These are phyloP conservation scores for Leccinum rimulosum DNA, from an alignment of 768 basidiomycete species.

Conservation along the genomic window DNA sequence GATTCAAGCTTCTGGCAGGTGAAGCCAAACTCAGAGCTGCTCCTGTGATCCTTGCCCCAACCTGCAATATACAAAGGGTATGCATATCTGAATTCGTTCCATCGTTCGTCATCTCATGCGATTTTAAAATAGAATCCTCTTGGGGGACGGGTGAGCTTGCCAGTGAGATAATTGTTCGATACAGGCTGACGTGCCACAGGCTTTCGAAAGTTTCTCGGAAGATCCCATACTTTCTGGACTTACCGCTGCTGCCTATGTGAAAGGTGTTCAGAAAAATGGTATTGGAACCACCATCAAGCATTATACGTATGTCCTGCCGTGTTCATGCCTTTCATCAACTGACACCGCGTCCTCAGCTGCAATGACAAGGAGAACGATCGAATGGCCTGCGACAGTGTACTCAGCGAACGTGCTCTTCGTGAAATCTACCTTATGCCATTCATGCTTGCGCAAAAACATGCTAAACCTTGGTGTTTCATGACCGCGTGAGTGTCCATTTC, in stretches of 20 bases:
- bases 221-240: slow-evolving; percentile 73
- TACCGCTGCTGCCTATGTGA: slow-evolving; percentile 70
- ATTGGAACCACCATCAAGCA: slow-evolving; percentile 81
- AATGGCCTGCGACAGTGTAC: slow-evolving; percentile 53
- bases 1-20: slow-evolving; percentile 59
- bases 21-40: slow-evolving; percentile 73
- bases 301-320: slow-evolving; percentile 52
- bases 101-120: not conserved
- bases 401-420: slow-evolving; percentile 50
- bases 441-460: slow-evolving; percentile 51
- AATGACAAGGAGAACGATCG: slow-evolving; percentile 85
- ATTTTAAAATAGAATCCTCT: slow-evolving; percentile 52
- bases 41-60: slow-evolving; percentile 72
- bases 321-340: not conserved
- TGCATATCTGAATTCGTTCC: slow-evolving; percentile 12
- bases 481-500: slow-evolving; percentile 49
- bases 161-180: not conserved
- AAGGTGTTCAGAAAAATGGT: slow-evolving; percentile 73
- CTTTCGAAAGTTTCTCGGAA: slow-evolving; percentile 79
- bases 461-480: slow-evolving; percentile 57
- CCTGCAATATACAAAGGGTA: slow-evolving; percentile 82
- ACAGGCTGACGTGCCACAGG: slow-evolving; percentile 34
- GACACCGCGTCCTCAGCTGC: slow-evolving; percentile 36
- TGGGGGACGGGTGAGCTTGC: slow-evolving; percentile 54
- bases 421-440: slow-evolving; percentile 64